Base-by-base conservation (phyloP, 139 green algal genomes). In the Eudorina sp. region DNA sequence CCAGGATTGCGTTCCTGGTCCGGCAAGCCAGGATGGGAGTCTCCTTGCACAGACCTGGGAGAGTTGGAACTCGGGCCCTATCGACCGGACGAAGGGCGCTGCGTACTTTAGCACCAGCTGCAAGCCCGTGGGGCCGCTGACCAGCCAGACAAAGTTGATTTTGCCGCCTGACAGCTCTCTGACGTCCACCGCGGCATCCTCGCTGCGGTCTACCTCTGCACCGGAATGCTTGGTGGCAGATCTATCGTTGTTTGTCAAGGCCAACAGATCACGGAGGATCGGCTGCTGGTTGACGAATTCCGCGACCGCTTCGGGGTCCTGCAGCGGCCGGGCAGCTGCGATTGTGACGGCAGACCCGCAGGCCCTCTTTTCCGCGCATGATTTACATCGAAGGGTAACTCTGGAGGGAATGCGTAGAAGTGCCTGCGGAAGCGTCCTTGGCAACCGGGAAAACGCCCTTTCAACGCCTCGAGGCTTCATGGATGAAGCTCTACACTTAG, bases 61-160 rank as follows among this genome's bases (percentile, higher is more conserved):
- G 41, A 93, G 66, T 0, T 84, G 85, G 38, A 93, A 92, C 5
- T 81, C 53, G 23, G 25, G 53, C 0, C 62, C 90, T 25, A 82
- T 84, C 77, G 58, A 90, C 46, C 89, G 83, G 18, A 90, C 74
- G 21, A 83, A 84, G 13, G 83, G 85, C 36, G 82, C 53, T 8
- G 41, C 45, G 34, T 83, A 89, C 40, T 88, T 88, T 6, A 88
- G 53, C 27, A 88, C 72, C 5, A 88, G 1, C 11, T 51, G 40
- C 3, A n/a, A n/a, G n/a, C 84, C 41, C 45, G 78, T 23, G 7
- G 41, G 58, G 5, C n/a, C 40, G 13, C 41, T 25, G 34, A 91
- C 79, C 41, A 53, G 73, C 77, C 86, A 93, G 7, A 91, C 84
- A 29, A 84, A 70, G 34, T 93, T 93, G 80, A 93, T 92, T 0